Evolutionary conservation across 2,329 filamentous ascomycete species (phyloP), one percentile per base, ranked within the genome.

Genomic region (Seiridium unicorne): DNA sequence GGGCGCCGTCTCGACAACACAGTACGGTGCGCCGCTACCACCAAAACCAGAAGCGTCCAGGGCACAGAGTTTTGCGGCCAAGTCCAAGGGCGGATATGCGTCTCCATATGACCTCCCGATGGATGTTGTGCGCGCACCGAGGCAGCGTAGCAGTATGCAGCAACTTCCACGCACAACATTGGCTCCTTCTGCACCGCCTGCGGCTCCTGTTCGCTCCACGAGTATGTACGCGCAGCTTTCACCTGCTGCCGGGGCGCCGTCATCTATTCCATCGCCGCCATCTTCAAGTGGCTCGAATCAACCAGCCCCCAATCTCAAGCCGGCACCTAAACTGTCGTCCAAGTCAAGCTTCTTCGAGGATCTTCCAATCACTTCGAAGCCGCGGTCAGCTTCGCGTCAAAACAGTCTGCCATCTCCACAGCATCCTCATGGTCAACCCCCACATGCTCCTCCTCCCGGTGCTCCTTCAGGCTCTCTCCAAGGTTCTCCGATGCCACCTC

Each of bases 51-150:
- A 83, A 63, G 67, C 83, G 61, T 74, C 75, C 36, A 87, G 87
- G 74, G 81, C 86, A 1, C 87, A 96, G 72, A 98, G 94, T 74
- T 99, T 97, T 74, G 92, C 85, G 5, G 90, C 94, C 73, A 96
- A 96, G 74, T 80, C 92, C 3, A 98, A 96, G 75, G 91, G 91
- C 59, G 93, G 94, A 6, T 99, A 99, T 72, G 84, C 89, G 54
- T 98, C 94, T 26, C 95, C 95, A 0, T 99, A 97, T 69, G 96
- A 99, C 76, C 81, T 99, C 26, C 95, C 95, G 3, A 91, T 95
- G 76, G 94, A 97, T 58, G 84, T 99, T 36, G 84, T 90, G 35
- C 90, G 89, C 66, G 87, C 81, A 34, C 53, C 89, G 69, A 81
- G 87, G 73, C 89, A 90, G 78, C 81, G 89, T 57, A 73, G 79